A percentile compares a stretch with the other conserved stretches of the same genome.
These are phyloP conservation scores for Aspergillus brasiliensis DNA, from an alignment of 2,329 filamentous ascomycete genomes.

Conservation along the genomic window DNA sequence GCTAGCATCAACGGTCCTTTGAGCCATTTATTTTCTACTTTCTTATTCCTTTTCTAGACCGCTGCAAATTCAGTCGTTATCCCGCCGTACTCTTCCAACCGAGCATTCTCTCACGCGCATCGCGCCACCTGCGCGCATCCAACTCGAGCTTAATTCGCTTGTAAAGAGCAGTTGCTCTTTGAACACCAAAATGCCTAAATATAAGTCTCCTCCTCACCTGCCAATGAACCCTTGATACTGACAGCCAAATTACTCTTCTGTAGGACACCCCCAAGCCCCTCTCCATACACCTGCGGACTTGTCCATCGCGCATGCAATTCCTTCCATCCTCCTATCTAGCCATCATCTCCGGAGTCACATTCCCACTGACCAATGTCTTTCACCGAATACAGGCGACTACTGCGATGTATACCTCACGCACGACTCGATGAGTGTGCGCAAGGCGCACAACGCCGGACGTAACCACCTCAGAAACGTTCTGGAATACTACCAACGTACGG, in stretches of 20 bases:
- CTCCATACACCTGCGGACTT: background rate
- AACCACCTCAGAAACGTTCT: slow-evolving; percentile 98
- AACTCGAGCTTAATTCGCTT: slow-evolving; percentile 13
- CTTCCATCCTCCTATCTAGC: background rate
- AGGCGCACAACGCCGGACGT: slow-evolving; percentile 94
- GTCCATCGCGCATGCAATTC: background rate
- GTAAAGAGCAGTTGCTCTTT: slow-evolving; percentile 10
- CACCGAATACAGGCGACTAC: slow-evolving; percentile 69
- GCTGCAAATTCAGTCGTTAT: background rate
- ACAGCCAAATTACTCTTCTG: slow-evolving; percentile 66
- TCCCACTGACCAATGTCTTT: slow-evolving; percentile 11
- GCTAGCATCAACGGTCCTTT: background rate
- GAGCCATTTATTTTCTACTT: background rate
- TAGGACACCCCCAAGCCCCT: slow-evolving; percentile 45
- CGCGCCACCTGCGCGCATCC: slow-evolving; percentile 20
- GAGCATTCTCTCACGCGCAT: slow-evolving; percentile 15
- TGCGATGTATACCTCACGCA: slow-evolving; percentile 99
- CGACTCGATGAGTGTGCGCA: slow-evolving; percentile 99
- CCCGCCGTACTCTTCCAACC: background rate
- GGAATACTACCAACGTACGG: slow-evolving; percentile 91
- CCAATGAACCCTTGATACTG: slow-evolving; percentile 29
- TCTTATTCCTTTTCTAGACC: background rate
- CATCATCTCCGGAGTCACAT: background rate
- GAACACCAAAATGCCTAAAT: slow-evolving; percentile 75
- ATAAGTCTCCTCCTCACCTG: slow-evolving; percentile 57